Percentiles rank a stretch among this genome's conserved stretches.
Evolutionary conservation across 2,329 filamentous ascomycete genomes (phyloP).

Genomic region (Cladosporium sp.): DNA sequence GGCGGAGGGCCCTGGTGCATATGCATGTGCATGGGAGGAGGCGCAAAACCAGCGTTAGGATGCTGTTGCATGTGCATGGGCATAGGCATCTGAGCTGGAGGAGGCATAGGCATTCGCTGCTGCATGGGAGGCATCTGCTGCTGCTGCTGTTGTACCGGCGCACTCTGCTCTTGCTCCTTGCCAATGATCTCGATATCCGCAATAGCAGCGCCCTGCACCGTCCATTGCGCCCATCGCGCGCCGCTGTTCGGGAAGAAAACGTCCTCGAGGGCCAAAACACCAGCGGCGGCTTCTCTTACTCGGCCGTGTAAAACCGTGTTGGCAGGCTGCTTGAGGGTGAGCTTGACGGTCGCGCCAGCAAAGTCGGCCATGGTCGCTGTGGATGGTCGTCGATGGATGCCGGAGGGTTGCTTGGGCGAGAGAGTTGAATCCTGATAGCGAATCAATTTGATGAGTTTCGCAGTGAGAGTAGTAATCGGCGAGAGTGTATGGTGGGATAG

Average conservation of each 20-base stretch:
- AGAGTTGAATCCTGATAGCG: background rate
- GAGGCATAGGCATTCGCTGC: slow-evolving; percentile 21
- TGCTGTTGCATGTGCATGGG: slow-evolving; percentile 18
- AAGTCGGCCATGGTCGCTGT: slow-evolving; percentile 66
- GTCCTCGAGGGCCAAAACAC: slow-evolving; percentile 70
- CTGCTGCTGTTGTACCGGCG: background rate
- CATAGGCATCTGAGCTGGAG: slow-evolving; percentile 11
- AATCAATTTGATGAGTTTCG: background rate
- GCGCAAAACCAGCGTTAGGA: background rate
- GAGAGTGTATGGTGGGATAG: background rate
- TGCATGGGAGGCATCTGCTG: slow-evolving; percentile 24
- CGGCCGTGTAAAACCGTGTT: slow-evolving; percentile 68
- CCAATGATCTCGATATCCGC: slow-evolving; percentile 58
- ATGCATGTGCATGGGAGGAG: slow-evolving; percentile 7
- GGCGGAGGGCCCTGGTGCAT: slow-evolving; percentile 27
- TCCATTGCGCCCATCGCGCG: slow-evolving; percentile 55
- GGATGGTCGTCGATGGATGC: background rate
- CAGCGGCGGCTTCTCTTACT: slow-evolving; percentile 67
- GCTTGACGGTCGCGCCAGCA: slow-evolving; percentile 73
- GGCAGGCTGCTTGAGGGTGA: slow-evolving; percentile 68
- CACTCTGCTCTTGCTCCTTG: slow-evolving; percentile 3
- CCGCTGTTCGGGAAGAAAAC: slow-evolving; percentile 59
- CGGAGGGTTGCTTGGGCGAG: background rate
- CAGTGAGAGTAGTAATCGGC: background rate
- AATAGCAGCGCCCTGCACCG: slow-evolving; percentile 60